Percentiles rank a stretch among this genome's conserved stretches.
phyloP scores from a whole-genome alignment of 176 grass and related monocot genomes.

The Tuctoria greenei region DNA sequence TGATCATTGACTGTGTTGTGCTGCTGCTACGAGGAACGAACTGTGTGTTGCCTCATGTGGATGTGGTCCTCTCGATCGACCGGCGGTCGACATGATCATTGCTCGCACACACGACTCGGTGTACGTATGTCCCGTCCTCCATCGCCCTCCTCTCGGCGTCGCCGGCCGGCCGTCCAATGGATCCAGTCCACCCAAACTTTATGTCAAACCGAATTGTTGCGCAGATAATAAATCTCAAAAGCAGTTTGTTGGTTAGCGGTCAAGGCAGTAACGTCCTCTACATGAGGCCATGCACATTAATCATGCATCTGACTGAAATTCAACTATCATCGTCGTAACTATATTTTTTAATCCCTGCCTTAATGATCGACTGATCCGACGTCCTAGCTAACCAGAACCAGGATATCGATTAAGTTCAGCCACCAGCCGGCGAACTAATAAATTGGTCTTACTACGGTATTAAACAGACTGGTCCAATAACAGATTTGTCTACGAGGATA shows the following conservation, averaged over 20 bases:
- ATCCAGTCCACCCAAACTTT: conserved; percentile 10
- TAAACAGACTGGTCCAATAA: neutral
- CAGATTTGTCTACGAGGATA: neutral
- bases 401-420: no score
- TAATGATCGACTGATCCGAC: no score
- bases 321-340: no score
- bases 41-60: neutral
- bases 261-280: neutral
- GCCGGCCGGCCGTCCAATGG: neutral
- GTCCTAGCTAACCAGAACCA: no score
- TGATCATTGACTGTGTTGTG: neutral
- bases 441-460: no score
- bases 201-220: neutral
- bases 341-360: neutral
- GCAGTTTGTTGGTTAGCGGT: neutral
- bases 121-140: conserved; percentile 4
- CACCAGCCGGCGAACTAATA: no score
- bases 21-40: neutral
- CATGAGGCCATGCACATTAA: neutral
- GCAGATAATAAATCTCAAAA: neutral
- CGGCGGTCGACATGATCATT: conserved; percentile 42
- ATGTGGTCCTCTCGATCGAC: neutral
- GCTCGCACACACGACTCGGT: neutral
- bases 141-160: no score
- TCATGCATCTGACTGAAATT: no score